Evolutionary conservation across 2,329 filamentous ascomycete genomes (phyloP).

Genomic region (Corynespora cassiicola): DNA sequence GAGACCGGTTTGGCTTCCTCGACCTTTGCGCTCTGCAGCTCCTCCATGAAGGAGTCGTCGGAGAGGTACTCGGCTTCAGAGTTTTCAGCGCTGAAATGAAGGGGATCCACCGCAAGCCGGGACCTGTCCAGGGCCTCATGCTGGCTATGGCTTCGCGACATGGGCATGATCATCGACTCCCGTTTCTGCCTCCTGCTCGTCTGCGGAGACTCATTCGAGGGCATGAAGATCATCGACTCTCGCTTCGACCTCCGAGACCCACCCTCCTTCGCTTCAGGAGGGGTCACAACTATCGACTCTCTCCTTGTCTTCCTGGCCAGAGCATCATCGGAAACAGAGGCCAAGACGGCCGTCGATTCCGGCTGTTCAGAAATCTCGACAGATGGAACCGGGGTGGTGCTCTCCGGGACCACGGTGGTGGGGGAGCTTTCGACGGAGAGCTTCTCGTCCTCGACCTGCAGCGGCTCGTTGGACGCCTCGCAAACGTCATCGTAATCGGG

Average conservation of each 20-base stretch:
- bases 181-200: constrained; percentile 28
- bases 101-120: constrained; percentile 47
- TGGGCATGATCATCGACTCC: constrained; percentile 35
- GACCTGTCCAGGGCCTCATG: constrained; percentile 46
- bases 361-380: constrained; percentile 22
- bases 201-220: constrained; percentile 22
- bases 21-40: constrained; percentile 80
- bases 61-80: constrained; percentile 62
- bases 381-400: constrained; percentile 28
- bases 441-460: constrained; percentile 28
- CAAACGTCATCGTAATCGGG: too few relatives aligned
- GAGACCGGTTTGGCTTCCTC: constrained; percentile 80
- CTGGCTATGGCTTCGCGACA: constrained; percentile 29
- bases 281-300: constrained; percentile 25
- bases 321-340: constrained; percentile 11
- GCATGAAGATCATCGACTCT: constrained; percentile 39
- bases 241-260: constrained; percentile 33
- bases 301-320: constrained; percentile 13
- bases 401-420: constrained; percentile 43
- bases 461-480: too few relatives aligned
- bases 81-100: constrained; percentile 46
- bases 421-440: constrained; percentile 42
- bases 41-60: constrained; percentile 86
- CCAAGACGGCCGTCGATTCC: too few relatives aligned
- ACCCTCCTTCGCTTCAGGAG: constrained; percentile 17